phyloP scores from a whole-genome alignment of 176 grass and related monocot genomes.

The Phyllostachys edulis region DNA sequence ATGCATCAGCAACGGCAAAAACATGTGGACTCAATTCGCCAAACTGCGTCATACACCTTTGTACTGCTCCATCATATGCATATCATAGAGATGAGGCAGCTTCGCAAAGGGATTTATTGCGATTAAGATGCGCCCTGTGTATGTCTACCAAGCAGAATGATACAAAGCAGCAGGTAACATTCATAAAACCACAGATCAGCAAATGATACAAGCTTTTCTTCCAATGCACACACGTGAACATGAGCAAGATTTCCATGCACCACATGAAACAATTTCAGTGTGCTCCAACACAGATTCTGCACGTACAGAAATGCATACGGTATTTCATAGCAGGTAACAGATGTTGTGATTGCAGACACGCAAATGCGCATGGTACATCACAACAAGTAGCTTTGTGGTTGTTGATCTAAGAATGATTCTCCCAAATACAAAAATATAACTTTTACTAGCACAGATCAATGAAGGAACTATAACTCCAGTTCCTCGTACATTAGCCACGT shows the following conservation, averaged over 20 bases:
- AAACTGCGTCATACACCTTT: constrained; percentile 62
- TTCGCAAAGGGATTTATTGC: constrained; percentile 70
- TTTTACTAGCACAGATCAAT: too few relatives aligned
- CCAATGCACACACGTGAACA: not conserved
- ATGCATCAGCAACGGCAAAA: constrained; percentile 68
- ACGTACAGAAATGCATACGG: not conserved
- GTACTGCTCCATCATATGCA: constrained; percentile 86
- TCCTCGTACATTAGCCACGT: too few relatives aligned
- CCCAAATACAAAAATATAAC: too few relatives aligned
- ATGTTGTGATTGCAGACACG: too few relatives aligned
- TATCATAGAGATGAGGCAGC: constrained; percentile 66
- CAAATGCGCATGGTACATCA: too few relatives aligned
- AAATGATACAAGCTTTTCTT: not conserved
- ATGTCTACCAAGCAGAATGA: too few relatives aligned
- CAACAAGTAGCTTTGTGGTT: too few relatives aligned
- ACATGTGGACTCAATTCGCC: constrained; percentile 84
- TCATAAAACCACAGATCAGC: not conserved
- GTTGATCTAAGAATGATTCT: too few relatives aligned
- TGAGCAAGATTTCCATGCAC: not conserved
- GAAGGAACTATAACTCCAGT: too few relatives aligned
- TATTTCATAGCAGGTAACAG: not conserved
- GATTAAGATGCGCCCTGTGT: constrained; percentile 81
- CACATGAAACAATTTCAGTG: not conserved
- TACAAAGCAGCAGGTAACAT: too few relatives aligned
- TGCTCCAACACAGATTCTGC: not conserved